Evolutionary conservation across 2,329 filamentous ascomycete genomes (phyloP).

Genomic region (Fusarium zealandicum): DNA sequence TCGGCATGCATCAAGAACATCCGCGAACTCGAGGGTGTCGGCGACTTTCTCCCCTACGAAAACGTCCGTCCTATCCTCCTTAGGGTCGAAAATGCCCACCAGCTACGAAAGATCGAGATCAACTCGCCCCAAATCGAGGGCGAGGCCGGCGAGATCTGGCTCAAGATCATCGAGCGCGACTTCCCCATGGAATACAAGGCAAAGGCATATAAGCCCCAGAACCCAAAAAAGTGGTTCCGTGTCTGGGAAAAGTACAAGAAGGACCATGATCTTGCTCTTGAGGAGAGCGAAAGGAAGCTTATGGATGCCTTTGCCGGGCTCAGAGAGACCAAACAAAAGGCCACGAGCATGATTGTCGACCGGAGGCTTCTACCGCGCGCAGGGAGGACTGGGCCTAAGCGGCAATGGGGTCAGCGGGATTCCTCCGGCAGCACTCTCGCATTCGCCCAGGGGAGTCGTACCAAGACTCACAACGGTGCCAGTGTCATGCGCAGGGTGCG

Average conservation of each 20-base stretch:
- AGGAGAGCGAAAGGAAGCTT: constrained; percentile 66
- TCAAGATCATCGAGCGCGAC: constrained; percentile 77
- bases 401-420: constrained; percentile 42
- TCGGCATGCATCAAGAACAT: constrained; percentile 62
- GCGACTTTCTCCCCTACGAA: constrained; percentile 72
- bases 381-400: constrained; percentile 46
- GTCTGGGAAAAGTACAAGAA: constrained; percentile 75
- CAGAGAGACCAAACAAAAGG: constrained; percentile 63
- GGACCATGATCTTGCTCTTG: constrained; percentile 63
- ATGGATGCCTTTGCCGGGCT: constrained; percentile 64
- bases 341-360: constrained; percentile 65
- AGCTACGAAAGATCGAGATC: constrained; percentile 77
- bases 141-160: constrained; percentile 77
- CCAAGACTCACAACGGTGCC: constrained; percentile 59
- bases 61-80: constrained; percentile 70
- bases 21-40: constrained; percentile 70
- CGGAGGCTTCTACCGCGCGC: constrained; percentile 54
- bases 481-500: constrained; percentile 64
- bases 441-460: constrained; percentile 58
- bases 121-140: constrained; percentile 79
- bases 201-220: constrained; percentile 69
- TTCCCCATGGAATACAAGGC: constrained; percentile 70
- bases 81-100: constrained; percentile 74
- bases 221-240: constrained; percentile 77
- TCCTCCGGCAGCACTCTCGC: constrained; percentile 46